Evolutionary conservation across 805 yeast species (phyloP).

Genomic region (Yarrowia yakushimensis): DNA sequence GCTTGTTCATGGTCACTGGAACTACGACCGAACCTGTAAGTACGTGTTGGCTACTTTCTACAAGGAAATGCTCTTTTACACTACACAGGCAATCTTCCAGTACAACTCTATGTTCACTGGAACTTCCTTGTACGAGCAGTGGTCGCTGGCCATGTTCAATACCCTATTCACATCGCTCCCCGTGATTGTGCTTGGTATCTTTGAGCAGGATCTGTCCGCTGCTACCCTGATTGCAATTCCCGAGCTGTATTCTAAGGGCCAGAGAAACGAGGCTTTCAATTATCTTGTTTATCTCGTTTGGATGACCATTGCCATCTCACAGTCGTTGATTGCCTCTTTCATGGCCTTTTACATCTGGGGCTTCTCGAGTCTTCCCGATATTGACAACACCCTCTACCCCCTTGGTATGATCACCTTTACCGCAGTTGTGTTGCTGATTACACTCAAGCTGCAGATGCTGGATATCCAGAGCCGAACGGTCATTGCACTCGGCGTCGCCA

Average conservation of each 20-base stretch:
- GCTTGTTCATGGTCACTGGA: slow-evolving; percentile 93
- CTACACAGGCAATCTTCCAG: slow-evolving; percentile 85
- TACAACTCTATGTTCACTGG: slow-evolving; percentile 87
- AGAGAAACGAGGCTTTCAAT: slow-evolving; percentile 70
- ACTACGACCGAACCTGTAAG: slow-evolving; percentile 85
- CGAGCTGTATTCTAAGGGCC: slow-evolving; percentile 76
- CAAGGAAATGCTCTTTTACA: slow-evolving; percentile 85
- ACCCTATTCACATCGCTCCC: slow-evolving; percentile 92
- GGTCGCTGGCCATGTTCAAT: slow-evolving; percentile 97
- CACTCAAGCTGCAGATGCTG: slow-evolving; percentile 71
- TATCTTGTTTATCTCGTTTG: slow-evolving; percentile 66
- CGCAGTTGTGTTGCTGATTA: slow-evolving; percentile 66
- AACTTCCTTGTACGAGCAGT: slow-evolving; percentile 85
- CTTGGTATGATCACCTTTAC: slow-evolving; percentile 74
- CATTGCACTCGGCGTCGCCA: slow-evolving; percentile 60
- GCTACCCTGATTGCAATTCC: slow-evolving; percentile 89
- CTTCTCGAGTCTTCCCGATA: slow-evolving; percentile 46
- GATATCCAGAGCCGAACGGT: slow-evolving; percentile 73
- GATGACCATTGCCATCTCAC: slow-evolving; percentile 72
- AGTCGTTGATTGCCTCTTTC: slow-evolving; percentile 69
- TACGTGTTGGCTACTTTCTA: slow-evolving; percentile 91
- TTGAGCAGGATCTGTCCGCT: slow-evolving; percentile 86
- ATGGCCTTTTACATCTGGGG: slow-evolving; percentile 70
- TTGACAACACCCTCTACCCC: slow-evolving; percentile 78
- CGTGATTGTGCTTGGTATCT: slow-evolving; percentile 90